phyloP scores from a whole-genome alignment of 1,284 basidiomycete species.

The Anthracocystis walkeri region DNA sequence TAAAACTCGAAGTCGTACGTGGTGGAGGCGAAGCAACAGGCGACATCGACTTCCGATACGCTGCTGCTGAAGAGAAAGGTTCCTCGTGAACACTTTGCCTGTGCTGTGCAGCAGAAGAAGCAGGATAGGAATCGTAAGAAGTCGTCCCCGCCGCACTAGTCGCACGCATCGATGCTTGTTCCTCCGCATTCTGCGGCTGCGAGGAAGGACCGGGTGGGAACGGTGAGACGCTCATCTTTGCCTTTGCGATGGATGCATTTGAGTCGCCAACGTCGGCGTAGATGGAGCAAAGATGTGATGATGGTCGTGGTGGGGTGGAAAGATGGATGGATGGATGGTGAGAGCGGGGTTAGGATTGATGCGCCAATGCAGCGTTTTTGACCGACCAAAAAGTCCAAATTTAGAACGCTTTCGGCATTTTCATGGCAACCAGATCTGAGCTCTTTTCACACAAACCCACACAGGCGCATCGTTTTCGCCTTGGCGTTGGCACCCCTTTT shows the following conservation, averaged over 20 bases:
- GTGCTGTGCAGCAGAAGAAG: background rate
- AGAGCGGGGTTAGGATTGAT: no score
- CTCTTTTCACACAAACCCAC: no score
- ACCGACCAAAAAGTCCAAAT: conserved; percentile 8
- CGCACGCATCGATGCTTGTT: background rate
- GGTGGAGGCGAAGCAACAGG: conserved; percentile 24
- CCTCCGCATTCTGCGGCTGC: background rate
- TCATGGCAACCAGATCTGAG: background rate
- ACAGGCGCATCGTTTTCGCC: no score
- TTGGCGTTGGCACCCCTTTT: no score
- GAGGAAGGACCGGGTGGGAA: conserved; percentile 20
- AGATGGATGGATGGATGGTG: background rate
- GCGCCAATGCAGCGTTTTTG: background rate
- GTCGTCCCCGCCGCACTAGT: background rate
- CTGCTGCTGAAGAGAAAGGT: conserved; percentile 41
- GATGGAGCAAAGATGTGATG: background rate
- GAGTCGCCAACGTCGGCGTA: background rate
- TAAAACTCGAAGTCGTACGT: conserved; percentile 1
- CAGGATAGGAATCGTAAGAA: conserved; percentile 1
- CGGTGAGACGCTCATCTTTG: conserved; percentile 40
- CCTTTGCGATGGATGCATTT: conserved; percentile 25
- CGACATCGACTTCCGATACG: conserved; percentile 22
- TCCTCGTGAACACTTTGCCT: conserved; percentile 1
- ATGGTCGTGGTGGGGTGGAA: background rate
- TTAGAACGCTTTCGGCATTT: conserved; percentile 34